Evolutionary conservation across 2,329 filamentous ascomycete species (phyloP).

Genomic region (Aspergillus quadrilineatus): DNA sequence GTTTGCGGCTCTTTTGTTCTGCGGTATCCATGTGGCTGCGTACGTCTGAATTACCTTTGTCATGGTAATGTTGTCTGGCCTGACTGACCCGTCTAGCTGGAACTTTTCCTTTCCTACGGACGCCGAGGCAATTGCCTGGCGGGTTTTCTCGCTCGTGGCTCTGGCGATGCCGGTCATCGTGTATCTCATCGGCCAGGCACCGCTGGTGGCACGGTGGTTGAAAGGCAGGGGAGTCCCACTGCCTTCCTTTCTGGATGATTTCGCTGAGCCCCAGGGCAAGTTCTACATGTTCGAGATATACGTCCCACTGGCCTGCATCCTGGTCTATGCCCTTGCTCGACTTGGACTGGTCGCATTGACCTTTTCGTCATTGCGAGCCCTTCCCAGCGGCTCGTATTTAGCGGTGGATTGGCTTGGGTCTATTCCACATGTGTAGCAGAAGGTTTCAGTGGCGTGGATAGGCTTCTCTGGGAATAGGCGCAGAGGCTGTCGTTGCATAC

Average conservation of each 20-base stretch:
- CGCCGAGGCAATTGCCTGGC: background rate
- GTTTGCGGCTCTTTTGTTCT: background rate
- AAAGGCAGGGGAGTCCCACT: too few species aligned
- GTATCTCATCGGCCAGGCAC: background rate
- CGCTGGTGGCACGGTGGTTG: background rate
- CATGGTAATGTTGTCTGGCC: background rate
- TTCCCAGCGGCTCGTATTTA: background rate
- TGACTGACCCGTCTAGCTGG: background rate
- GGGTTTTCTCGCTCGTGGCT: background rate
- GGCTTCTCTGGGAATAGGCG: too few species aligned
- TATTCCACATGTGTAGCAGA: slow-evolving; percentile 1
- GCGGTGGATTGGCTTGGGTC: background rate
- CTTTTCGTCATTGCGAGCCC: background rate
- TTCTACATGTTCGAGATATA: background rate
- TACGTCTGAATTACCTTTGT: background rate
- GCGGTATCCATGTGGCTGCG: slow-evolving; percentile 1
- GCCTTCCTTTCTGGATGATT: background rate
- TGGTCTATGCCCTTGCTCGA: background rate
- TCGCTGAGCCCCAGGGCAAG: background rate
- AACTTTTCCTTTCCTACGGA: background rate
- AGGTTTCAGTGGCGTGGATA: too few species aligned
- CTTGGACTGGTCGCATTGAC: background rate
- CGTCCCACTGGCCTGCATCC: background rate
- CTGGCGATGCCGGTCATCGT: background rate
- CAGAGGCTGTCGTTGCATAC: too few species aligned